Conservation (phyloP, 179 eudicot genomes). For the Amaranthus tricolor region DNA sequence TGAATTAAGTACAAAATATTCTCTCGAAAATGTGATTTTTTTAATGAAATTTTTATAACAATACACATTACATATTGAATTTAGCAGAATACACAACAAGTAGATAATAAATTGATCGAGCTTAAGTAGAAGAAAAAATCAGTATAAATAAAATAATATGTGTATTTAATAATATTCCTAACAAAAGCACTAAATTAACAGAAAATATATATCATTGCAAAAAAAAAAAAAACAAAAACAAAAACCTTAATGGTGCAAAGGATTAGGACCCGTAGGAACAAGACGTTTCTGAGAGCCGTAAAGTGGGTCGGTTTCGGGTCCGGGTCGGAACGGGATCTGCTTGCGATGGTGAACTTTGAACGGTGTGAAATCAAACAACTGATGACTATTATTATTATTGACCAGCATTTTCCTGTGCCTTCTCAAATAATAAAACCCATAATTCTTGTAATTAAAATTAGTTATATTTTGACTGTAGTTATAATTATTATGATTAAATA, state of each 20-base stretch:
- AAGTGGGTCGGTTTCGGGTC: slow-evolving; percentile 45
- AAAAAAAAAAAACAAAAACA: slow-evolving; percentile 2
- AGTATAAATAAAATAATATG: background rate
- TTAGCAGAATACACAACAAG: background rate
- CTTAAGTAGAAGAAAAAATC: background rate
- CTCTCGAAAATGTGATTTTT: background rate
- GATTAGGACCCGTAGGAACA: slow-evolving; percentile 75
- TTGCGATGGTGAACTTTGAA: slow-evolving; percentile 28
- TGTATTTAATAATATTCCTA: no score
- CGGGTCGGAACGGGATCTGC: slow-evolving; percentile 20
- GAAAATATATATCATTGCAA: background rate
- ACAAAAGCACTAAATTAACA: background rate
- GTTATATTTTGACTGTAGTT: background rate
- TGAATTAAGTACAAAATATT: no score
- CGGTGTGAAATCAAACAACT: slow-evolving; percentile 32
- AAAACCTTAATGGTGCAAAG: slow-evolving; percentile 57
- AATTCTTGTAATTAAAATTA: background rate
- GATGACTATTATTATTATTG: background rate
- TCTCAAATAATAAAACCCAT: background rate
- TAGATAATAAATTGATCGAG: no score
- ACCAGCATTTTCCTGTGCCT: slow-evolving; percentile 21
- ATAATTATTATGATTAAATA: background rate
- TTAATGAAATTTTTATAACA: background rate
- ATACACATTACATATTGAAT: background rate
- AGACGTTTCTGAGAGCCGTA: slow-evolving; percentile 59